A percentile compares a stretch with the other conserved stretches of the same genome.
Conservation (phyloP, 2,329 filamentous ascomycete species). For the Gnomoniopsis smithogilvyi region DNA sequence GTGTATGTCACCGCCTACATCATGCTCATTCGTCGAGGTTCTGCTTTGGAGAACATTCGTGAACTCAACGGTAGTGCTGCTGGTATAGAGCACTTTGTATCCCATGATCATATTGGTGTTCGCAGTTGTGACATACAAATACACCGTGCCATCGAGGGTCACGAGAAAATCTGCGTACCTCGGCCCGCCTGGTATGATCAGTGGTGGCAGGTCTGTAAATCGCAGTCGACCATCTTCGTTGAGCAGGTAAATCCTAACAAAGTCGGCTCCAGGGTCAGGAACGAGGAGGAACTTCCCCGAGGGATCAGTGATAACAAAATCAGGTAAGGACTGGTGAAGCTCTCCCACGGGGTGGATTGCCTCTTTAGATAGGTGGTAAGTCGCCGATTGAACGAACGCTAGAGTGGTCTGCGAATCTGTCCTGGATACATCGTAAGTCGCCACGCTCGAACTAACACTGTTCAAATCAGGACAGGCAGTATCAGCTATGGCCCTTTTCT, state of each 20-base stretch:
- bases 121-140: slow-evolving; percentile 61
- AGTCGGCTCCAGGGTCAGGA: slow-evolving; percentile 64
- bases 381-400: slow-evolving; percentile 33
- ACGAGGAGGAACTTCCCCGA: slow-evolving; percentile 60
- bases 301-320: slow-evolving; percentile 64
- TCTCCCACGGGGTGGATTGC: slow-evolving; percentile 45
- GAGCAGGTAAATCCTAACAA: slow-evolving; percentile 55
- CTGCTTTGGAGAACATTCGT: slow-evolving; percentile 43
- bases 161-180: slow-evolving; percentile 61
- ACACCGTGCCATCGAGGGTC: slow-evolving; percentile 38
- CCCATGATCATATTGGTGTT: slow-evolving; percentile 54
- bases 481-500: background rate
- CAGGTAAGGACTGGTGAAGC: slow-evolving; percentile 54
- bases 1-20: slow-evolving; percentile 51
- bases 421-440: slow-evolving; percentile 39
- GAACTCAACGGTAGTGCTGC: slow-evolving; percentile 39
- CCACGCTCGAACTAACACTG: slow-evolving; percentile 39
- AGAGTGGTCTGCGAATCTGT: slow-evolving; percentile 30
- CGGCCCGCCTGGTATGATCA: slow-evolving; percentile 51
- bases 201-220: slow-evolving; percentile 36
- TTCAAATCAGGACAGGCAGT: background rate
- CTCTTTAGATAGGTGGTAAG: slow-evolving; percentile 36
- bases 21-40: slow-evolving; percentile 27
- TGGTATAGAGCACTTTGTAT: slow-evolving; percentile 53
- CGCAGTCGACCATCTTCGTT: slow-evolving; percentile 40